phyloP scores from a whole-genome alignment of 176 grass and related monocot genomes.

The Sorghum bicolor region Sorghum_bicolor_NCBIv3 NC_012875.2:40439001-40439500 shows the following conservation, averaged over 20 bases:
- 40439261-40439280: background rate
- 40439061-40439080: conserved; percentile 18
- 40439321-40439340: background rate
- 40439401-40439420: background rate
- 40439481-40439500: background rate
- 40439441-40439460: background rate
- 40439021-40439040: conserved; percentile 41
- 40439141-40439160: background rate
- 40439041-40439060: background rate
- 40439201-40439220: background rate
- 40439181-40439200: background rate
- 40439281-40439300: background rate
- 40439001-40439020: conserved; percentile 79
- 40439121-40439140: background rate
- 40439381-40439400: background rate
- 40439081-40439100: background rate
- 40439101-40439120: background rate
- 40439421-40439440: background rate
- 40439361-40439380: background rate
- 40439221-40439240: background rate
- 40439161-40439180: background rate
- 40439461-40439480: background rate
- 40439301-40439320: background rate
- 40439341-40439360: background rate
- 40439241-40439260: background rate